These are phyloP conservation scores for Xerocomellus dryophilus DNA, from an alignment of 768 basidiomycete species.

Conservation along the genomic window DNA sequence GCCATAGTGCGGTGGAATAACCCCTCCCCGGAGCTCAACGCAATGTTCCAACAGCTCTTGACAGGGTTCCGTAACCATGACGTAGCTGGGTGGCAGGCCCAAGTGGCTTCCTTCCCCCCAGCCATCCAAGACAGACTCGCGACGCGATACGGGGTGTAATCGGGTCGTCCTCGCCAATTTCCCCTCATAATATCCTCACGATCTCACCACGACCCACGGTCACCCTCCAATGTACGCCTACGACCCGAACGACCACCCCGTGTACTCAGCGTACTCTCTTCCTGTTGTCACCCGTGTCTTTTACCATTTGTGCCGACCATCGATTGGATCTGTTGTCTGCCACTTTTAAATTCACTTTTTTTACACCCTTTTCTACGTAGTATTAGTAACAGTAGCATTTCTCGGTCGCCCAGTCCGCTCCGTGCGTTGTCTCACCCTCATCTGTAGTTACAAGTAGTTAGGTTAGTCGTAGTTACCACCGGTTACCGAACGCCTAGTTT, in stretches of 20 bases:
- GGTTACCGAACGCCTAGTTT: constrained; percentile 38
- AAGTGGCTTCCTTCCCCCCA: constrained; percentile 81
- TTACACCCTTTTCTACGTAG: constrained; percentile 7
- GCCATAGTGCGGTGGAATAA: constrained; percentile 94
- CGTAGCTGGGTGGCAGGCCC: constrained; percentile 79
- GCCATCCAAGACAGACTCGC: constrained; percentile 85
- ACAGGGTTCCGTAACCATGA: constrained; percentile 89
- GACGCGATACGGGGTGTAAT: constrained; percentile 81
- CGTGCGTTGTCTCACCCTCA: constrained; percentile 24
- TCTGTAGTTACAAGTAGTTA: constrained; percentile 33
- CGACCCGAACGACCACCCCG: constrained; percentile 11
- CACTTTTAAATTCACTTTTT: background rate
- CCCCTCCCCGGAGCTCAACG: constrained; percentile 87
- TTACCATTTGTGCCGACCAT: constrained; percentile 30
- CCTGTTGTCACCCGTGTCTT: constrained; percentile 21
- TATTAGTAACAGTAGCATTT: constrained; percentile 30
- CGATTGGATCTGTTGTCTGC: constrained; percentile 21
- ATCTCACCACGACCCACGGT: constrained; percentile 13
- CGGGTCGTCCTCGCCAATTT: background rate
- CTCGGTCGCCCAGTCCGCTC: constrained; percentile 4
- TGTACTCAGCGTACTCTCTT: constrained; percentile 7
- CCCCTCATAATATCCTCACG: constrained; percentile 7
- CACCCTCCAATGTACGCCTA: constrained; percentile 11
- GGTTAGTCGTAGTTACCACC: constrained; percentile 25
- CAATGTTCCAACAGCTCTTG: constrained; percentile 90